phyloP scores from a whole-genome alignment of 2,329 filamentous ascomycete species.

The Periglandula ipomoeae region DNA sequence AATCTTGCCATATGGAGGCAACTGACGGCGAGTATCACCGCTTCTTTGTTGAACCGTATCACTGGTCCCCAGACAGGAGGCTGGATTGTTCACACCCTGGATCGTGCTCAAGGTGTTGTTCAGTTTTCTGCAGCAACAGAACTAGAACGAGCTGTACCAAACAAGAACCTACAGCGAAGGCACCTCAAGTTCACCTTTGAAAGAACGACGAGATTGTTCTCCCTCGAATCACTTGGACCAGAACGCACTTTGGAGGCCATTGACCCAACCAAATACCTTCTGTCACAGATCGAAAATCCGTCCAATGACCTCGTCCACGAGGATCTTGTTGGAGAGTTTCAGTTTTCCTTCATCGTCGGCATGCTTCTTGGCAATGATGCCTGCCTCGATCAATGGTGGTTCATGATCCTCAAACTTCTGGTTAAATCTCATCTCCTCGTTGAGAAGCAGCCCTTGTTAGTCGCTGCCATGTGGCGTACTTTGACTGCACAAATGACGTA shows the following conservation, averaged over 20 bases:
- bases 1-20: constrained; percentile 39
- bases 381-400: constrained; percentile 55
- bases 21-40: constrained; percentile 40
- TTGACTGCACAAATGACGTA: constrained; percentile 48
- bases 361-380: constrained; percentile 48
- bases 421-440: constrained; percentile 41
- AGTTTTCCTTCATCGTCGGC: constrained; percentile 50
- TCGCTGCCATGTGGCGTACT: constrained; percentile 36
- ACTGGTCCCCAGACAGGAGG: constrained; percentile 30
- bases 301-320: constrained; percentile 19
- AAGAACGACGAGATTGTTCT: constrained; percentile 32
- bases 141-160: constrained; percentile 29
- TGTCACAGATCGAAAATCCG: constrained; percentile 26
- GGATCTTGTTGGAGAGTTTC: constrained; percentile 49
- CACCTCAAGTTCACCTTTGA: constrained; percentile 41
- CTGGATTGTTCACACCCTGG: constrained; percentile 46
- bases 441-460: constrained; percentile 32
- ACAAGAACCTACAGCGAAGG: constrained; percentile 22
- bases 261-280: constrained; percentile 40
- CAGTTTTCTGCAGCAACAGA: constrained; percentile 28
- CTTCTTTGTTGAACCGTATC: constrained; percentile 35
- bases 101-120: constrained; percentile 37
- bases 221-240: constrained; percentile 25
- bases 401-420: constrained; percentile 41
- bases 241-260: constrained; percentile 34